A percentile compares a stretch with the other conserved stretches of the same genome.
Conservation (phyloP, 768 basidiomycete species). For the Sarcodon aspratus region DNA sequence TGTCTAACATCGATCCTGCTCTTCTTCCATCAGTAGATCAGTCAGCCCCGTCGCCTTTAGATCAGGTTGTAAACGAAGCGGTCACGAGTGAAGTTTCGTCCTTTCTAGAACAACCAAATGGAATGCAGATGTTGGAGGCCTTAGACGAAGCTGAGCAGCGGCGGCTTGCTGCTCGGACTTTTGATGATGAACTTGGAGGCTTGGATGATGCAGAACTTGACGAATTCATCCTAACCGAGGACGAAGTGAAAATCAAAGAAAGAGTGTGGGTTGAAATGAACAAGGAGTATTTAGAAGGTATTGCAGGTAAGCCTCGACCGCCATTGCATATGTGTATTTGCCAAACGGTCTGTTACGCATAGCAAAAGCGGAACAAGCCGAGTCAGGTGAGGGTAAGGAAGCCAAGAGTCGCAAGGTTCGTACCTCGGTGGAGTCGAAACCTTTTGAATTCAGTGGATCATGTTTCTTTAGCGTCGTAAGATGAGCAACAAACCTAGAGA, state of each 20-base stretch:
- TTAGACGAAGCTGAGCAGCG: slow-evolving; percentile 59
- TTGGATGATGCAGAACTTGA: slow-evolving; percentile 91
- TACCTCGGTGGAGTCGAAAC: slow-evolving; percentile 21
- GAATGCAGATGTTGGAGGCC: slow-evolving; percentile 44
- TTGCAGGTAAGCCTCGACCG: slow-evolving; percentile 50
- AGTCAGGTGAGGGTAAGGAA: slow-evolving; percentile 20
- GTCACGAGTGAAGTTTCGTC: slow-evolving; percentile 62
- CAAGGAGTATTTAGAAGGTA: slow-evolving; percentile 77
- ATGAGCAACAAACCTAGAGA: slow-evolving; percentile 57
- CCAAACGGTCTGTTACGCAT: slow-evolving; percentile 27
- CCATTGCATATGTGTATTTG: slow-evolving; percentile 17
- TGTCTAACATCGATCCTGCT: slow-evolving; percentile 45
- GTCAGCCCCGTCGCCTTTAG: slow-evolving; percentile 26
- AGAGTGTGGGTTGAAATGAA: slow-evolving; percentile 93
- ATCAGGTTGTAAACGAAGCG: slow-evolving; percentile 48
- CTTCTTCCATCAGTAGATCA: slow-evolving; percentile 19
- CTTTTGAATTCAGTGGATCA: slow-evolving; percentile 3
- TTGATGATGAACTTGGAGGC: slow-evolving; percentile 50
- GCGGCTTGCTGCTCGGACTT: slow-evolving; percentile 38
- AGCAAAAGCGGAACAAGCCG: slow-evolving; percentile 59
- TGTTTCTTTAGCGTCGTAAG: slow-evolving; percentile 51
- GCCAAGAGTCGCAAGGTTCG: slow-evolving; percentile 73
- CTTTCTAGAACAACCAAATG: slow-evolving; percentile 52
- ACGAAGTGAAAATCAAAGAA: slow-evolving; percentile 79
- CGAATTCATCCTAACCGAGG: slow-evolving; percentile 62